These are phyloP conservation scores for Cadophora gregata DNA, from an alignment of 2,329 filamentous ascomycete genomes.

Conservation along the genomic window DNA sequence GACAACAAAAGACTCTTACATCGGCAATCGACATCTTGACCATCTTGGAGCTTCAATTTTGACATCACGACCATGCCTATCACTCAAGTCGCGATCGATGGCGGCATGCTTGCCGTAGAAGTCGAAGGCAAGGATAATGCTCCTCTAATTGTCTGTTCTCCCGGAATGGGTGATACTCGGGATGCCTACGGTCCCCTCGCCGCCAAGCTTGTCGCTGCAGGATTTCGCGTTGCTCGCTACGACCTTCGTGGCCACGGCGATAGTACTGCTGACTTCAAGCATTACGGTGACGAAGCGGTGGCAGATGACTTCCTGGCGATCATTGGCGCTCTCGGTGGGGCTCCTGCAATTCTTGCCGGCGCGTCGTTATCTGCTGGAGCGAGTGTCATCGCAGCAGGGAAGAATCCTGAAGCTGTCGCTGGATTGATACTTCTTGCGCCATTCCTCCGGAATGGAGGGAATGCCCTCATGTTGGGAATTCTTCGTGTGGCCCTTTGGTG, in stretches of 20 bases:
- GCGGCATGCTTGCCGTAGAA: slow-evolving; percentile 20
- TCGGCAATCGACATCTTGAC: neutral
- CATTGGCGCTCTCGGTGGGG: slow-evolving; percentile 14
- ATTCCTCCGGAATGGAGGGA: slow-evolving; percentile 13
- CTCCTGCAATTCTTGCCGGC: slow-evolving; percentile 16
- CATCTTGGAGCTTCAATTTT: neutral
- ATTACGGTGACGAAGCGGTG: slow-evolving; percentile 17
- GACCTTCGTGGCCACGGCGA: slow-evolving; percentile 26
- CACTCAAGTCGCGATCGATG: slow-evolving; percentile 10
- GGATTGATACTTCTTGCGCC: slow-evolving; percentile 13
- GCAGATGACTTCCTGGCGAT: slow-evolving; percentile 21
- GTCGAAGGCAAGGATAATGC: slow-evolving; percentile 18
- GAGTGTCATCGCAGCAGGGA: slow-evolving; percentile 16
- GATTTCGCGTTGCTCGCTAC: slow-evolving; percentile 16
- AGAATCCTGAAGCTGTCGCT: slow-evolving; percentile 12
- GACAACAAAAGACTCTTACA: neutral
- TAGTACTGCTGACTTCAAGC: slow-evolving; percentile 13
- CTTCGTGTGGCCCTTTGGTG: slow-evolving; percentile 12
- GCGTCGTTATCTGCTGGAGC: slow-evolving; percentile 17
- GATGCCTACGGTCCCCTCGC: slow-evolving; percentile 19
- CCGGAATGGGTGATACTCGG: slow-evolving; percentile 23
- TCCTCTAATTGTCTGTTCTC: slow-evolving; percentile 22
- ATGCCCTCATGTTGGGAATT: neutral
- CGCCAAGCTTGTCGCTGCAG: slow-evolving; percentile 17
- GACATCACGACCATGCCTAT: slow-evolving; percentile 5